These are phyloP conservation scores for Magnaporthiopsis rhizophila DNA, from an alignment of 2,329 filamentous ascomycete genomes.

Conservation along the genomic window DNA sequence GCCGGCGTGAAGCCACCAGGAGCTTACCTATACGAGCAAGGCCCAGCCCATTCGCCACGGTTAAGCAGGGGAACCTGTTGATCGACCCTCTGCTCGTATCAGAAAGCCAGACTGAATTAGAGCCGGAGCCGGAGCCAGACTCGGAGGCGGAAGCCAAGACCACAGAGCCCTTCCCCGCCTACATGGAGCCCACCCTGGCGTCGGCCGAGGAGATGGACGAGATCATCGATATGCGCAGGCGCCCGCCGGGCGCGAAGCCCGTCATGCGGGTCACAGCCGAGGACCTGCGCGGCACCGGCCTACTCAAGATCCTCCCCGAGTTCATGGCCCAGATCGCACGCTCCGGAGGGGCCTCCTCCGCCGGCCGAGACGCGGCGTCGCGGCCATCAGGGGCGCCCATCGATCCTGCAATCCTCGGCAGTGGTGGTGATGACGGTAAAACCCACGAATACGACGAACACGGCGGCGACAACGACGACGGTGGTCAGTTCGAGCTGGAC, in stretches of 20 bases:
- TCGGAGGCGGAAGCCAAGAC: conserved; percentile 11
- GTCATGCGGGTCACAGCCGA: conserved; percentile 16
- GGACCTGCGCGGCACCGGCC: conserved; percentile 14
- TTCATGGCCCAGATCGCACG: conserved; percentile 18
- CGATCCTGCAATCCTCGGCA: neutral
- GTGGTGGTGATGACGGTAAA: neutral
- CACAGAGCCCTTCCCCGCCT: conserved; percentile 16
- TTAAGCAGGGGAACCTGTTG: neutral
- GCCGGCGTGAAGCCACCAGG: neutral
- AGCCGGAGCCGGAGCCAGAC: conserved; percentile 10
- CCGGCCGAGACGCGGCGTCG: conserved; percentile 12
- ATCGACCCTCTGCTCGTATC: neutral
- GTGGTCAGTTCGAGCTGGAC: conserved; percentile 14
- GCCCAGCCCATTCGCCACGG: neutral
- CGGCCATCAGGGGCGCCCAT: conserved; percentile 9
- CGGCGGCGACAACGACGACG: conserved; percentile 8
- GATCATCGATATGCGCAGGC: conserved; percentile 15
- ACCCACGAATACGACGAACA: neutral
- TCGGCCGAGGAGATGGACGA: conserved; percentile 15
- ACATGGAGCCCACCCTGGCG: conserved; percentile 15
- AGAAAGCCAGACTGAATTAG: conserved; percentile 6
- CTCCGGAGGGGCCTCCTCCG: conserved; percentile 5
- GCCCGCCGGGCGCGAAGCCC: conserved; percentile 12
- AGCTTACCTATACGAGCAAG: neutral
- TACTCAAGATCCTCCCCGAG: conserved; percentile 16